Base-by-base conservation (phyloP, 192 early-diverging fungal species). In the Rhizophagus prolifer region DNA sequence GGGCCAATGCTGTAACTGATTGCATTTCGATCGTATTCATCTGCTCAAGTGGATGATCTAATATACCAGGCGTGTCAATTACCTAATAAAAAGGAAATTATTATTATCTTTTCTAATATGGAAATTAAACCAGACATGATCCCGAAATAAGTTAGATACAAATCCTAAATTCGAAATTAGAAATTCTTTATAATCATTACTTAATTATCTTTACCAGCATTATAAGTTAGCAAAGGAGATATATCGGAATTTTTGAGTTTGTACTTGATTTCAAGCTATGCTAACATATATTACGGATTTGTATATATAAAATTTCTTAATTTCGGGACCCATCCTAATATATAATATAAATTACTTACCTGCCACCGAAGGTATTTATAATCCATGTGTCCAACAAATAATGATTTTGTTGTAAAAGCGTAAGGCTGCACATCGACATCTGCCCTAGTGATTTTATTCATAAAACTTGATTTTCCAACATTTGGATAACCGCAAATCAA, bases 21-120 rank as follows among this genome's bases (percentile, higher is more conserved):
- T 99, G 98, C 98, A 99, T 99, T 86, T 99, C 98, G 78, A 99
- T 99, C 41, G 97, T 98, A 86, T 99, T 99, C 79, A 96, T 91
- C 80, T 99, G 91, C 87, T 99, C 98, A 69, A 99, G 89, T 28
- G 98, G 96, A 82, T 98, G 98, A 86, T 99, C 98, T 62, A 99
- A 89, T 82, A 99, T 98, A 71, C 98, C 98, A 44, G 98, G 98
- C 59, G 98, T 99, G 83, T 99, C 98, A 73, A 99, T 98, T n/a
- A 99, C 59, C 72, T 74, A 41, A 34, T 72, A 31, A 72, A 12
- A 31, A 72, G 4, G n/a, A 13, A 13, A 59, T 30, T 58, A 54
- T 21, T 54, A 21, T 58, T 2, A 34, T 34, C 31, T 58, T 9
- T 34, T 31, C 31, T 34, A 6, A 31, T 14, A 64, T 30, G 12